Base-by-base conservation (phyloP, 2,329 filamentous ascomycete genomes). In the Cladosporium phlei region DNA sequence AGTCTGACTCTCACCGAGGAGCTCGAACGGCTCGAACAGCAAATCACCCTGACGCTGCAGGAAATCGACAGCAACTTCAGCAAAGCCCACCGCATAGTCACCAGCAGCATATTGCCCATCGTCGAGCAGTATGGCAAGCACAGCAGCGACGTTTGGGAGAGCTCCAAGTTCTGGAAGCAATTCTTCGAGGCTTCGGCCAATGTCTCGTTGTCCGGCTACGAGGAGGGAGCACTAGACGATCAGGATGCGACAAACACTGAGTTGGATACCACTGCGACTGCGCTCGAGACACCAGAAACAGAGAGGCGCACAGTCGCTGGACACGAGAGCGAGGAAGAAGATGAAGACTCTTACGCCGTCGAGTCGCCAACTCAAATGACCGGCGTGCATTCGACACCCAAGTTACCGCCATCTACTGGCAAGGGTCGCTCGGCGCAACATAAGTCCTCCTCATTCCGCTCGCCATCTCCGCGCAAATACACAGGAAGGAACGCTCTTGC, bases 21-120 rank as follows among this genome's bases (percentile, higher is more conserved):
- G 74, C 76, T 98, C 44, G 93, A 98, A 70, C 90, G 85, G 66
- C 74, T 98, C 3, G 93, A 98, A 66, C 93, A 98, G 66, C 94
- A 88, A 17, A 97, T 98, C 58, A 98, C 93, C 0, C 75, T 97
- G 30, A 97, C 91, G 0, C 75, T 98, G 17, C 93, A 97, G 83
- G 93, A 98, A 74, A 98, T 98, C 71, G 93, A 98, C 66, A 86
- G 88, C 68, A 98, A 98, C 70, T 98, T 98, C 67, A 96, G 88
- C 71, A 88, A 88, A 62, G 90, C 93, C 22, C 93, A 98, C 67
- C 84, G 89, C 52, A 97, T 98, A 50, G 91, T 98, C 29, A 97
- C 93, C 1, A 85, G 86, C 1, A 95, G 83, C 63, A 96, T 98
- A 46, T 71, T 98, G 3, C 93, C 93, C 1, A 78, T 96, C 1